Percentiles rank a stretch among this genome's conserved stretches.
These are phyloP conservation scores for Hypoxylon rickii DNA, from an alignment of 495 filamentous ascomycete genomes.

Conservation along the genomic window DNA sequence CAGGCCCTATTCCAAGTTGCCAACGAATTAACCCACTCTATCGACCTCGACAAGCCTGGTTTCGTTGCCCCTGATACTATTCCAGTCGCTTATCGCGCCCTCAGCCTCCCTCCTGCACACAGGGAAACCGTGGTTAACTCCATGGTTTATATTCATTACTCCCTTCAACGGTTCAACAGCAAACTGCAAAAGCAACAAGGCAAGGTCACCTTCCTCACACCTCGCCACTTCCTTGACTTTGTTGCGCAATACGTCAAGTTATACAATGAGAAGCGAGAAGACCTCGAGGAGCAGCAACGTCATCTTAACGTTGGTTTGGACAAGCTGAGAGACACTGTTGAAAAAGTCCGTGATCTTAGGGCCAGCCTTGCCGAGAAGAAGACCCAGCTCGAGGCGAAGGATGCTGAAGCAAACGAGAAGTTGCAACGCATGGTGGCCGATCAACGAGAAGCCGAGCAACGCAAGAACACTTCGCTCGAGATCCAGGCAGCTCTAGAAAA, in stretches of 20 bases:
- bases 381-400: conserved; percentile 87
- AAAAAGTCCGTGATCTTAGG: conserved; percentile 92
- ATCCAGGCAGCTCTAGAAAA: conserved; percentile 85
- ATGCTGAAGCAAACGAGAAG: conserved; percentile 95
- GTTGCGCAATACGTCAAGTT: conserved; percentile 97
- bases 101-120: conserved; percentile 83
- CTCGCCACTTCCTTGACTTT: conserved; percentile 96
- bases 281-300: conserved; percentile 96
- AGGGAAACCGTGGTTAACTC: conserved; percentile 90
- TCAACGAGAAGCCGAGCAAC: conserved; percentile 92
- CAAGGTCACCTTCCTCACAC: conserved; percentile 88
- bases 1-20: conserved; percentile 98
- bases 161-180: conserved; percentile 83
- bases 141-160: conserved; percentile 99
- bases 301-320: conserved; percentile 97
- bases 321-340: conserved; percentile 96
- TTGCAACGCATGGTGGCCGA: conserved; percentile 95
- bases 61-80: conserved; percentile 89
- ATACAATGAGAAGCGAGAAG: conserved; percentile 97
- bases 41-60: conserved; percentile 86
- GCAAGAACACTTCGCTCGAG: conserved; percentile 82
- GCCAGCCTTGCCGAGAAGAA: conserved; percentile 92
- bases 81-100: conserved; percentile 85
- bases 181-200: conserved; percentile 91
- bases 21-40: conserved; percentile 90